Base-by-base conservation (phyloP, 1,284 basidiomycete genomes). In the Boletellus sp. region DNA sequence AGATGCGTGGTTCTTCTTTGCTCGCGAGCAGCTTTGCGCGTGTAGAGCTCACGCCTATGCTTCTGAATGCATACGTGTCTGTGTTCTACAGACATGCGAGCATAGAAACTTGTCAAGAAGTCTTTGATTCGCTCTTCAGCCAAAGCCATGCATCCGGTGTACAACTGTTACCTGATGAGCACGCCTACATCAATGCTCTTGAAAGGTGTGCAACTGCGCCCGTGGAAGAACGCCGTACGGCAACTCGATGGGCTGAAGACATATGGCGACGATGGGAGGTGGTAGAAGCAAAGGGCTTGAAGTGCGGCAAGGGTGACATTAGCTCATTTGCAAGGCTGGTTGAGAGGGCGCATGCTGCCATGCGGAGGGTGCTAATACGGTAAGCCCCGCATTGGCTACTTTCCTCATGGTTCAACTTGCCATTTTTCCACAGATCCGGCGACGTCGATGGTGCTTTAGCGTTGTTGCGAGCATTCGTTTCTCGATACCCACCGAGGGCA, bases 1-100 rank as follows among this genome's bases (percentile, higher is more conserved):
- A 29, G n/a, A 26, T 21, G 27, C 27, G n/a, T 2, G 10, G 23
- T 22, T 13, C 16, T 2, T 17, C 25, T 22, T 33, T 48, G 5
- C 57, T 53, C 9, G 17, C 29, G 0, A 56, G 63, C 22, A 76
- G 69, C 44, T 90, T 97, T 64, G 63, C 66, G 2, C 60, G 73
- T 36, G 89, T 95, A 23, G 47, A 63, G 3, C 59, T 87, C 23
- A 80, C 82, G 0, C 56, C 87, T 0, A 73, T 77, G 1, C 74
- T 97, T 8, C 60, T 94, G 53, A 91, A 91, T 59, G 80, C 92
- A 1, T 97, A 91, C 61, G 69, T 97, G 30, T 80, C 87, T 2
- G 84, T 94, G 0, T 78, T 87, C 54, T 82, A 88, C 71, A 63
- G 74, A 50, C 84, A 90, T 56, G 63, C 77, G 1, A 69, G 76